phyloP scores from a whole-genome alignment of 352 stramenopile species.

The Phytophthora meadii region DNA sequence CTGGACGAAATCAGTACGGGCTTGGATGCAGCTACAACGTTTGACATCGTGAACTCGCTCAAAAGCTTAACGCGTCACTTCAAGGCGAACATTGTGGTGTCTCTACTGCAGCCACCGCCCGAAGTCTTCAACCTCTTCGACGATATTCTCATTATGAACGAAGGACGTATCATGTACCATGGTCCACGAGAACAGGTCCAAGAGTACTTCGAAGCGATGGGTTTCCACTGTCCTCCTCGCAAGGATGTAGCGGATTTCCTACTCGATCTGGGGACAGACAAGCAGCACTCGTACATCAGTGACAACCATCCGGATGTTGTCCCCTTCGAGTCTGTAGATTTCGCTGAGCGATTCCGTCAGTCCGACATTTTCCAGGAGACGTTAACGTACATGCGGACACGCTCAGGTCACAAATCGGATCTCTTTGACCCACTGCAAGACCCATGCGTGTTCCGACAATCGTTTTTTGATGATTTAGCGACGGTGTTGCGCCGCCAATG shows the following conservation, averaged over 20 bases:
- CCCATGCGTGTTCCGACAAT: slow-evolving; percentile 54
- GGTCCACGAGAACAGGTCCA: slow-evolving; percentile 42
- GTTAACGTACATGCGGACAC: slow-evolving; percentile 46
- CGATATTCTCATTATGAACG: slow-evolving; percentile 91
- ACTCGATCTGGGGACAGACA: slow-evolving; percentile 58
- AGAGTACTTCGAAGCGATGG: slow-evolving; percentile 56
- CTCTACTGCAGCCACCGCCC: slow-evolving; percentile 91
- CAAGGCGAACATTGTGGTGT: slow-evolving; percentile 69
- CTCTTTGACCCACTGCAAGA: slow-evolving; percentile 22
- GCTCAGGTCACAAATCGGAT: slow-evolving; percentile 12
- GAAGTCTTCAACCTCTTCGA: slow-evolving; percentile 96
- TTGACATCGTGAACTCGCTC: slow-evolving; percentile 63
- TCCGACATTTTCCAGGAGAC: slow-evolving; percentile 64
- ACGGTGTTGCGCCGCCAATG: slow-evolving; percentile 69
- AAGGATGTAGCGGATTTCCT: slow-evolving; percentile 67
- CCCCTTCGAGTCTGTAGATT: slow-evolving; percentile 45
- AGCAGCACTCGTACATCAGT: slow-evolving; percentile 54
- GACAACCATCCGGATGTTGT: slow-evolving; percentile 12
- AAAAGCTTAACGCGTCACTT: slow-evolving; percentile 57
- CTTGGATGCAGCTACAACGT: slow-evolving; percentile 61
- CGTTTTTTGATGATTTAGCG: slow-evolving; percentile 51
- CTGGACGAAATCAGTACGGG: slow-evolving; percentile 85
- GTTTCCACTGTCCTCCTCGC: slow-evolving; percentile 51
- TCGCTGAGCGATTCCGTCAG: slow-evolving; percentile 55
- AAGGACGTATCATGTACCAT: slow-evolving; percentile 91